Conservation (phyloP, 176 grass and related monocot genomes). For the Guadua angustifolia region DNA sequence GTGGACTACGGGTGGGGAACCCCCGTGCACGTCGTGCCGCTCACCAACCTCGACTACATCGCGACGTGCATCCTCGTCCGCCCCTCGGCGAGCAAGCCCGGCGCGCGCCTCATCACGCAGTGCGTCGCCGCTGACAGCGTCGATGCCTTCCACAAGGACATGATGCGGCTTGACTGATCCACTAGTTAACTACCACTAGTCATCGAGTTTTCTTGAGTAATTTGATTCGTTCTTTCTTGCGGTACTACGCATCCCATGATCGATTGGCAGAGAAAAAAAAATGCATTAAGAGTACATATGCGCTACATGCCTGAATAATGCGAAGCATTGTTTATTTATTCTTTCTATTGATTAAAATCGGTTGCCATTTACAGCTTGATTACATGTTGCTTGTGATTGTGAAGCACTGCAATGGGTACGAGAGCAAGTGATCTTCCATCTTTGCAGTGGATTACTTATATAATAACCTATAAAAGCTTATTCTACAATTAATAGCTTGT, state of each 20-base stretch:
- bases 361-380: neutral
- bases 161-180: constrained; percentile 72
- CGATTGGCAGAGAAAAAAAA: neutral
- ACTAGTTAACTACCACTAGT: neutral
- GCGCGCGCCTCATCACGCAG: constrained; percentile 84
- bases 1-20: constrained; percentile 90
- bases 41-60: constrained; percentile 90
- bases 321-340: constrained; percentile 44
- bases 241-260: neutral
- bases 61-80: constrained; percentile 87
- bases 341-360: neutral
- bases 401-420: neutral
- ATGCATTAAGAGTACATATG: neutral
- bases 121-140: constrained; percentile 67
- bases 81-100: constrained; percentile 77
- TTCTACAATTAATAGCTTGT: too few species aligned
- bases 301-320: constrained; percentile 6
- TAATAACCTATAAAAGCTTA: too few species aligned
- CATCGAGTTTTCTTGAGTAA: neutral
- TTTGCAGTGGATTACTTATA: too few species aligned
- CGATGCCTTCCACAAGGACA: constrained; percentile 63
- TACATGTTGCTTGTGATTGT: neutral
- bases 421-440: neutral
- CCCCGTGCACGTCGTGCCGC: constrained; percentile 86
- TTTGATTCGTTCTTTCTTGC: constrained; percentile 34